phyloP scores from a whole-genome alignment of 1,139 yeast species.

The Saccharomyces hybrid region DNA sequence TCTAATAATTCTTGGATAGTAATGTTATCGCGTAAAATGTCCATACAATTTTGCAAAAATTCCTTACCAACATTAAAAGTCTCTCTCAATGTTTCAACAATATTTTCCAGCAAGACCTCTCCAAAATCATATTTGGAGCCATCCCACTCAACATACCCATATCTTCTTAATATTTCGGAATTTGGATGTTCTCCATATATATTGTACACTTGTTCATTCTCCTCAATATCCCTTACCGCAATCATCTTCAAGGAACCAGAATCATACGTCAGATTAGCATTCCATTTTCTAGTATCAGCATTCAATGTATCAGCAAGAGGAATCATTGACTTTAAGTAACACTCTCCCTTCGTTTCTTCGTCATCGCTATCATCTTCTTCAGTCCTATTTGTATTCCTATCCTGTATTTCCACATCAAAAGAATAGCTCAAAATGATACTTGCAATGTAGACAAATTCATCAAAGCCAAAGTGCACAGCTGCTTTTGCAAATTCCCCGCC shows the following conservation, averaged over 20 bases:
- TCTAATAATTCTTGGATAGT: constrained; percentile 37
- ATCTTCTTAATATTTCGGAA: constrained; percentile 76
- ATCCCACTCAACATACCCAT: constrained; percentile 77
- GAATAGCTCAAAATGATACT: constrained; percentile 61
- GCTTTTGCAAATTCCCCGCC: not conserved
- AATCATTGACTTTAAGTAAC: constrained; percentile 72
- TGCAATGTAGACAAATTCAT: constrained; percentile 65
- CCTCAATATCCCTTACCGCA: constrained; percentile 50
- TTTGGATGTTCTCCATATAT: constrained; percentile 90
- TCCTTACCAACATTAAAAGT: constrained; percentile 18
- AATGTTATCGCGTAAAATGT: constrained; percentile 28
- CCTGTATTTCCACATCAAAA: constrained; percentile 49
- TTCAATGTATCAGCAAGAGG: constrained; percentile 88
- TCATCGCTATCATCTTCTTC: constrained; percentile 33
- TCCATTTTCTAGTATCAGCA: constrained; percentile 72
- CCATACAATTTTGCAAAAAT: constrained; percentile 30
- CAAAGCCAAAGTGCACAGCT: constrained; percentile 32
- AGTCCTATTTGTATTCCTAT: constrained; percentile 21
- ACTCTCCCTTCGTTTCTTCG: constrained; percentile 35
- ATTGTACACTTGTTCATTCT: constrained; percentile 73
- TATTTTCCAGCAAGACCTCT: constrained; percentile 48
- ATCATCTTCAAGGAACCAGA: constrained; percentile 53
- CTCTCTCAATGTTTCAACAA: constrained; percentile 29
- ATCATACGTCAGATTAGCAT: constrained; percentile 59
- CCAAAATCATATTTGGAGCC: constrained; percentile 79